These are phyloP conservation scores for Apiotrichum gracile DNA, from an alignment of 1,284 basidiomycete genomes.

Conservation along the genomic window DNA sequence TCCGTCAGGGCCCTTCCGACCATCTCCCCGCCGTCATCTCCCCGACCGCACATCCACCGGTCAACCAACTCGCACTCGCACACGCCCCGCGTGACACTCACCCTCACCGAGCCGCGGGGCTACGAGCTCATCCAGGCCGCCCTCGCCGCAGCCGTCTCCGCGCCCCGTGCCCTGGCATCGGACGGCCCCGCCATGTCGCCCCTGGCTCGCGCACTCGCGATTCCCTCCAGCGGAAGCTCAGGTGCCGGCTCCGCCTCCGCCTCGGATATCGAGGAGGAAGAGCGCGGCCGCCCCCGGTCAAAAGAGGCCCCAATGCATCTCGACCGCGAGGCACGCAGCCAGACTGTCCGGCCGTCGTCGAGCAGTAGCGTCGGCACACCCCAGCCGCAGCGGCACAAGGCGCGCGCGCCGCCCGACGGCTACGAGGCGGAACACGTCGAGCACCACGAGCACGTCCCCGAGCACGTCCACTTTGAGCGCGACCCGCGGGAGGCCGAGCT, in stretches of 20 bases:
- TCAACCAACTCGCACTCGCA: not conserved
- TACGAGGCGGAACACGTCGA: not conserved
- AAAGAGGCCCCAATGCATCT: constrained; percentile 14
- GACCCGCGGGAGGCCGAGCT: not conserved
- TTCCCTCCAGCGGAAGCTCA: constrained; percentile 2
- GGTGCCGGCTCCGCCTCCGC: not conserved
- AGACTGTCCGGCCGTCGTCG: not conserved
- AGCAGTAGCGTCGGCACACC: not conserved
- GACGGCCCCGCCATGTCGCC: constrained; percentile 2
- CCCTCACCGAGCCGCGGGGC: constrained; percentile 27
- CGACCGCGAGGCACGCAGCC: not conserved
- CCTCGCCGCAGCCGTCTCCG: constrained; percentile 13
- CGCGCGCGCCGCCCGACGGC: too few relatives aligned
- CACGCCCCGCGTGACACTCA: constrained; percentile 16
- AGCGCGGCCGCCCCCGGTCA: constrained; percentile 30
- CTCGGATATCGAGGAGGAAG: constrained; percentile 17
- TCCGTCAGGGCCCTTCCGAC: not conserved
- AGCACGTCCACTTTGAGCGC: not conserved
- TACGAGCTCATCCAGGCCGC: constrained; percentile 22
- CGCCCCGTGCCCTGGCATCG: not conserved
- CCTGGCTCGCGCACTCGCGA: constrained; percentile 6
- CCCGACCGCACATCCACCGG: not conserved
- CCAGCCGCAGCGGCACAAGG: not conserved
- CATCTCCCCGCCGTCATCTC: not conserved
- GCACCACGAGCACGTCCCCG: not conserved